A percentile compares a stretch with the other conserved stretches of the same genome.
Conservation (phyloP, 306 rosid species). For the Nissolia schottii region DNA sequence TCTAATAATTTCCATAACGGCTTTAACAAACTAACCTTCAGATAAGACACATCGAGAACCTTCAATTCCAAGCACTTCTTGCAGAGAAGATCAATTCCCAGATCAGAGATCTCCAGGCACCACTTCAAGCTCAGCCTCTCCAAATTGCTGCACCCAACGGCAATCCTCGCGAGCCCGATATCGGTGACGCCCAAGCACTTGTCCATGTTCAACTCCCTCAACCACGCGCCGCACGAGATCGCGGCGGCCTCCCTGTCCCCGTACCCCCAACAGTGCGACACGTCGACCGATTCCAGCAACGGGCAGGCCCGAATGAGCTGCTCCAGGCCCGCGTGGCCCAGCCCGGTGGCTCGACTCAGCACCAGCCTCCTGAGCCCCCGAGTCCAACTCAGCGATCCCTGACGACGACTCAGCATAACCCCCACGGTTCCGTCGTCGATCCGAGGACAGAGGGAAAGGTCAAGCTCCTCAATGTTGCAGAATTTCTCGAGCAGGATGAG, state of each 20-base stretch:
- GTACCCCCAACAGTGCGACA: slow-evolving; percentile 47
- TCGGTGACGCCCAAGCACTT: slow-evolving; percentile 55
- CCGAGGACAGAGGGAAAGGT: slow-evolving; percentile 54
- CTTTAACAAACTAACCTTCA: slow-evolving; percentile 38
- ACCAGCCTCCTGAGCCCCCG: slow-evolving; percentile 31
- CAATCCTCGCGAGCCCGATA: slow-evolving; percentile 61
- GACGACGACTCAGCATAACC: slow-evolving; percentile 29
- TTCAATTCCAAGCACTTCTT: slow-evolving; percentile 54
- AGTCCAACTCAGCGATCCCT: slow-evolving; percentile 41
- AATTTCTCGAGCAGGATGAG: slow-evolving; percentile 27
- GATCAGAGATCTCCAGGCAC: slow-evolving; percentile 68
- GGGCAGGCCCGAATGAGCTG: slow-evolving; percentile 41
- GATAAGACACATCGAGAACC: slow-evolving; percentile 55
- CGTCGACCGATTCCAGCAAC: slow-evolving; percentile 40
- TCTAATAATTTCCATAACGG: not conserved
- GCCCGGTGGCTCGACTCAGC: slow-evolving; percentile 53
- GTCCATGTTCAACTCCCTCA: slow-evolving; percentile 55
- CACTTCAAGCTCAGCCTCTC: slow-evolving; percentile 60
- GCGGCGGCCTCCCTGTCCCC: slow-evolving; percentile 65
- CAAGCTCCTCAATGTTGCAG: slow-evolving; percentile 37
- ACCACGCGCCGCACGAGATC: slow-evolving; percentile 35
- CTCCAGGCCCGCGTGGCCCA: slow-evolving; percentile 47
- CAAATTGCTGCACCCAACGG: slow-evolving; percentile 43
- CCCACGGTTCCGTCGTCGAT: slow-evolving; percentile 39
- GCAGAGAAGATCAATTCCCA: slow-evolving; percentile 59